These are phyloP conservation scores for Clonostachys byssicola DNA, from an alignment of 2,329 filamentous ascomycete species.

Conservation along the genomic window DNA sequence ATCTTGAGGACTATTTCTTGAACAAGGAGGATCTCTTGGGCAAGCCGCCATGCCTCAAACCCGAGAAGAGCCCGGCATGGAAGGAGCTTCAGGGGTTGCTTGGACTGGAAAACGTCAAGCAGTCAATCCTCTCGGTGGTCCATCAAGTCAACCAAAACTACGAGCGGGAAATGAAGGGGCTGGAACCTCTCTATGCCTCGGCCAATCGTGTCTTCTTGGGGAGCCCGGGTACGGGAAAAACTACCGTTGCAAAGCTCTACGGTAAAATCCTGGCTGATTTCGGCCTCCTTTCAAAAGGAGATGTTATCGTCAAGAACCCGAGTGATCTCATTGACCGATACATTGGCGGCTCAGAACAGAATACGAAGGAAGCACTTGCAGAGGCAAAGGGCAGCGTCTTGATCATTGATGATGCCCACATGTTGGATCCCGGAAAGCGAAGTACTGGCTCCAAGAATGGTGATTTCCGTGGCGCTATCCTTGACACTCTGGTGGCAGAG, in stretches of 20 bases:
- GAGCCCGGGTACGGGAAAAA: conserved; percentile 61
- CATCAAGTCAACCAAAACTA: conserved; percentile 51
- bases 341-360: conserved; percentile 51
- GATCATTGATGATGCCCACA: conserved; percentile 63
- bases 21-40: conserved; percentile 56
- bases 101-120: conserved; percentile 50
- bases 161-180: conserved; percentile 47
- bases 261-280: conserved; percentile 55
- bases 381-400: conserved; percentile 55
- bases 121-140: conserved; percentile 41
- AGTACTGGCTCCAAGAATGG: conserved; percentile 8
- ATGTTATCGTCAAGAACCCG: conserved; percentile 57
- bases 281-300: conserved; percentile 51
- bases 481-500: conserved; percentile 59
- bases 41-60: conserved; percentile 40
- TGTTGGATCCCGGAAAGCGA: conserved; percentile 11
- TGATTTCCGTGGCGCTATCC: conserved; percentile 45
- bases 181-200: conserved; percentile 40
- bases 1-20: conserved; percentile 41
- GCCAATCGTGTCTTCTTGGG: conserved; percentile 58
- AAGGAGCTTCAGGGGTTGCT: conserved; percentile 44
- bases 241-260: conserved; percentile 59
- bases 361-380: conserved; percentile 52
- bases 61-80: conserved; percentile 45
- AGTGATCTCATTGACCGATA: conserved; percentile 52